Percentiles rank a stretch among this genome's conserved stretches.
phyloP scores from a whole-genome alignment of 106 monocot species.

The Dendrobium chrysotoxum region DNA sequence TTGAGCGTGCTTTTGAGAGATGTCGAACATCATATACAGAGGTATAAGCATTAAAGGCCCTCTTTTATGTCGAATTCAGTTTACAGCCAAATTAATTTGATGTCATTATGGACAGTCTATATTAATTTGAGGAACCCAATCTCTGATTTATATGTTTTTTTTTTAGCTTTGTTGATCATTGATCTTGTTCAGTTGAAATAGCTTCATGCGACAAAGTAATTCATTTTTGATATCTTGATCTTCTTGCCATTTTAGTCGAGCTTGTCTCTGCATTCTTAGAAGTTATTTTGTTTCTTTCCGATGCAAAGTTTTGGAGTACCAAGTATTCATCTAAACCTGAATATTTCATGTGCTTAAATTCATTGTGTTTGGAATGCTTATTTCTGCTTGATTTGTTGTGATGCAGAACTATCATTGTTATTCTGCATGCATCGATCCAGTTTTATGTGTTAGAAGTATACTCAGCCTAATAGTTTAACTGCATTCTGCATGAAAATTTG shows the following conservation, averaged over 20 bases:
- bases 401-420: not conserved
- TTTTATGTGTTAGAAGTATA: not conserved
- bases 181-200: not conserved
- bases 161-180: not conserved
- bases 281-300: not conserved
- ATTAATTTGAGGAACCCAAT: not conserved
- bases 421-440: not conserved
- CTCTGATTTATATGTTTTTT: not conserved
- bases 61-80: not conserved
- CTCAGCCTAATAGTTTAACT: not conserved
- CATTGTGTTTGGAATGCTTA: not conserved
- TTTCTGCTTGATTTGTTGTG: not conserved
- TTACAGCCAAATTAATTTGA: not conserved
- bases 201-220: not conserved
- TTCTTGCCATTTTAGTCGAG: not conserved
- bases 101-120: not conserved
- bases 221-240: not conserved
- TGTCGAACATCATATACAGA: constrained; percentile 91
- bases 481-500: not conserved
- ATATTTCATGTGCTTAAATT: not conserved
- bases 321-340: not conserved
- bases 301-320: not conserved
- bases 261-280: not conserved
- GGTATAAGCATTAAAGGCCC: constrained; percentile 25
- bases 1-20: constrained; percentile 90